phyloP scores from a whole-genome alignment of 1,139 yeast genomes.

The Saccharomyces hybrid region DNA sequence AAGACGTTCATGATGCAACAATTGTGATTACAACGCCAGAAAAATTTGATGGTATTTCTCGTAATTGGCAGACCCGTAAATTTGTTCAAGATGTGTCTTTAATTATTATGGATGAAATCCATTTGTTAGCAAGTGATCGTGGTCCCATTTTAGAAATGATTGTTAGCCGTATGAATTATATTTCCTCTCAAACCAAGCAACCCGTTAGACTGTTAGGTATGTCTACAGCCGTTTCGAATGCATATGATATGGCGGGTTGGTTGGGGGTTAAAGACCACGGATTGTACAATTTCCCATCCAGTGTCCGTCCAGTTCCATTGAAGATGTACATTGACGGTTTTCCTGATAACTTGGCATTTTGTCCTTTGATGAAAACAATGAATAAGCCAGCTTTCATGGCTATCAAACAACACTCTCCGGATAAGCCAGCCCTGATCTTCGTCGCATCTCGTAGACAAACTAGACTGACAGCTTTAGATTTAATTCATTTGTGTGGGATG shows the following conservation, averaged over 20 bases:
- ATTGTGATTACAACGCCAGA: constrained; percentile 95
- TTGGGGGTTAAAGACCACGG: constrained; percentile 77
- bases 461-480: constrained; percentile 83
- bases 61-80: constrained; percentile 94
- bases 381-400: constrained; percentile 97
- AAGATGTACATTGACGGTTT: constrained; percentile 98
- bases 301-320: constrained; percentile 95
- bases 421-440: constrained; percentile 85
- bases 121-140: constrained; percentile 91
- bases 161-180: constrained; percentile 95
- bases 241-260: constrained; percentile 98
- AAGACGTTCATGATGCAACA: constrained; percentile 80
- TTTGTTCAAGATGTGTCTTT: constrained; percentile 87
- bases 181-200: constrained; percentile 64
- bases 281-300: constrained; percentile 84
- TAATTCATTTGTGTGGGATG: constrained; percentile 89
- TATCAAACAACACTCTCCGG: constrained; percentile 88
- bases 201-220: constrained; percentile 82
- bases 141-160: constrained; percentile 98
- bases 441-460: constrained; percentile 98
- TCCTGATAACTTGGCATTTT: constrained; percentile 87
- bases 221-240: constrained; percentile 97
- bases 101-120: constrained; percentile 97
- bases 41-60: constrained; percentile 96
- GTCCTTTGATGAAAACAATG: constrained; percentile 96